These are phyloP conservation scores for Heliocybe sulcata DNA, from an alignment of 1,284 basidiomycete genomes.

Conservation along the genomic window DNA sequence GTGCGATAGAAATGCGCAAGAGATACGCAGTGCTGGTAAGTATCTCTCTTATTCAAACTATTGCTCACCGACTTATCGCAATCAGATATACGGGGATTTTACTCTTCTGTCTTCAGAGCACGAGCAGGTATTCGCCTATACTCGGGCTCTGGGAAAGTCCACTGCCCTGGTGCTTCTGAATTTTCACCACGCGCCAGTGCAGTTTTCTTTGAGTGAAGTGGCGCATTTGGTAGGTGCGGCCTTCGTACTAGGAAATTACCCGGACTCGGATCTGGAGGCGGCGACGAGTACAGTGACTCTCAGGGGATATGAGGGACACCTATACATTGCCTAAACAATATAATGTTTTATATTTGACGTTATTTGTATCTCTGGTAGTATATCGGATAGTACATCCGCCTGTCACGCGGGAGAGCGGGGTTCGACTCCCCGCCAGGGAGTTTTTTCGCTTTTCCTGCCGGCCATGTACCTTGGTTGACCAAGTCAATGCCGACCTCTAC, in stretches of 20 bases:
- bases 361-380: slow-evolving; percentile 11
- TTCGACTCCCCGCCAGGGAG: slow-evolving; percentile 38
- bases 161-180: slow-evolving; percentile 45
- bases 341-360: neutral
- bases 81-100: slow-evolving; percentile 54
- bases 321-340: slow-evolving; percentile 17
- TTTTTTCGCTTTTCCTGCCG: neutral
- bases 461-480: too few relatives aligned
- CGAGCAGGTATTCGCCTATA: slow-evolving; percentile 49
- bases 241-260: slow-evolving; percentile 24
- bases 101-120: slow-evolving; percentile 34
- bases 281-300: slow-evolving; percentile 12
- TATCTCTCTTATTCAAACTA: neutral
- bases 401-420: slow-evolving; percentile 31
- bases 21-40: slow-evolving; percentile 45
- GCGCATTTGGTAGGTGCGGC: slow-evolving; percentile 6
- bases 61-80: neutral
- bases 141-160: slow-evolving; percentile 30
- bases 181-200: slow-evolving; percentile 30
- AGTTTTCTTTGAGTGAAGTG: slow-evolving; percentile 13
- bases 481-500: too few relatives aligned
- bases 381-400: slow-evolving; percentile 15
- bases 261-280: slow-evolving; percentile 2
- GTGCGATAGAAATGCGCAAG: slow-evolving; percentile 45
- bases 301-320: slow-evolving; percentile 27